Percentiles rank a stretch among this genome's conserved stretches.
These are phyloP conservation scores for Lepiota venenata DNA, from an alignment of 768 basidiomycete species.

Conservation along the genomic window DNA sequence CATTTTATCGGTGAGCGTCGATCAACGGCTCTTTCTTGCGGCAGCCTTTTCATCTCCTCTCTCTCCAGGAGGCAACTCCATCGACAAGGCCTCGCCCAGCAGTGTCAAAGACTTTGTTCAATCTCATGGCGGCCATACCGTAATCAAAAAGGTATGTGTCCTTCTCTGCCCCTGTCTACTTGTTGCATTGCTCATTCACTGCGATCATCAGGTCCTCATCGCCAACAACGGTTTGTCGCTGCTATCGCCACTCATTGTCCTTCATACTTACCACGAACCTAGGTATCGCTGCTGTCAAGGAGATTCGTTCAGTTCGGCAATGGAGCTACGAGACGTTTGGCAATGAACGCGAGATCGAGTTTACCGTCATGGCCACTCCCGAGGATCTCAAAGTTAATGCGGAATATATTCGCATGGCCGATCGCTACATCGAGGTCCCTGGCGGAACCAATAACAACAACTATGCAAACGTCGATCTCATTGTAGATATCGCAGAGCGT, in stretches of 20 bases:
- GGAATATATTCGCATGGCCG: slow-evolving; percentile 99
- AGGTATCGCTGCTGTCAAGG: slow-evolving; percentile 99
- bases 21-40: slow-evolving; percentile 3
- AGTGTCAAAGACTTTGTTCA: slow-evolving; percentile 90
- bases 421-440: slow-evolving; percentile 97
- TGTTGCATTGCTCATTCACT: slow-evolving; percentile 1
- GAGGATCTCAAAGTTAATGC: slow-evolving; percentile 99
- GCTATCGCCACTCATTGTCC: slow-evolving; percentile 1
- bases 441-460: slow-evolving; percentile 99
- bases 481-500: slow-evolving; percentile 96
- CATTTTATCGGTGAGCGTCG: slow-evolving; percentile 45
- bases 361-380: slow-evolving; percentile 99
- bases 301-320: slow-evolving; percentile 97
- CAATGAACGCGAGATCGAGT: slow-evolving; percentile 92
- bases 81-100: slow-evolving; percentile 79
- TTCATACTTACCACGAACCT: slow-evolving; percentile 19
- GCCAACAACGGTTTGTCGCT: slow-evolving; percentile 83
- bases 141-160: slow-evolving; percentile 87
- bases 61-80: slow-evolving; percentile 82
- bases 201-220: slow-evolving; percentile 76
- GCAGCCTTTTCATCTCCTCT: slow-evolving; percentile 13
- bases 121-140: slow-evolving; percentile 90
- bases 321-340: slow-evolving; percentile 99
- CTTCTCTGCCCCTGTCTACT: slow-evolving; percentile 3
- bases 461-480: slow-evolving; percentile 98